A percentile compares a stretch with the other conserved stretches of the same genome.
phyloP scores from a whole-genome alignment of 1,284 basidiomycete genomes.

The Cryptococcus jaspeensis region DNA sequence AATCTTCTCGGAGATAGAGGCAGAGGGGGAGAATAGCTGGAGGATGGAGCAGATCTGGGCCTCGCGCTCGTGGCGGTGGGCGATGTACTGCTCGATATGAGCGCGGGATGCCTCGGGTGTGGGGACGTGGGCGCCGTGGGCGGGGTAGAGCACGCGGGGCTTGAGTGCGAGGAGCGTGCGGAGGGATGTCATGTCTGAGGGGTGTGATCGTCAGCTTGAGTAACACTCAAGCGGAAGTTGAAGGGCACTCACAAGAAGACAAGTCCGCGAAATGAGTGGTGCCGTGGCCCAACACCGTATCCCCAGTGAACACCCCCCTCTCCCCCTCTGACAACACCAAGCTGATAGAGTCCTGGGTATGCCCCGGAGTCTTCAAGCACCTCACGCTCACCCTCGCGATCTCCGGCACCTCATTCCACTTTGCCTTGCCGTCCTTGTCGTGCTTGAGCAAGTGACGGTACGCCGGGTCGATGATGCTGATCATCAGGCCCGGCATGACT shows the following conservation, averaged over 20 bases:
- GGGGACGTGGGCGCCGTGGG: slow-evolving; percentile 71
- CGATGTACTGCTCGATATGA: slow-evolving; percentile 69
- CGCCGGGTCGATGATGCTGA: slow-evolving; percentile 40
- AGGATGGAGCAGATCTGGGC: slow-evolving; percentile 60
- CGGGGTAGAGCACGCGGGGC: slow-evolving; percentile 67
- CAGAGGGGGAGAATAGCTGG: slow-evolving; percentile 1
- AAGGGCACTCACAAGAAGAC: slow-evolving; percentile 64
- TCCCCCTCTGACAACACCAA: slow-evolving; percentile 62
- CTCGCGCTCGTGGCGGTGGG: slow-evolving; percentile 80
- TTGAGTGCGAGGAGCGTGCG: slow-evolving; percentile 42
- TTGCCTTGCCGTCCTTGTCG: slow-evolving; percentile 36
- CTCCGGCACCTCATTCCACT: slow-evolving; percentile 42
- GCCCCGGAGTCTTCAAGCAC: slow-evolving; percentile 84
- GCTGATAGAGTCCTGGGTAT: slow-evolving; percentile 82
- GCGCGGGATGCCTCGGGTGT: slow-evolving; percentile 48
- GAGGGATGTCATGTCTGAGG: slow-evolving; percentile 40
- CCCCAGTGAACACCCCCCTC: slow-evolving; percentile 76
- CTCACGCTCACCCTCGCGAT: slow-evolving; percentile 53
- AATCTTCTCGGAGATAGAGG: not conserved
- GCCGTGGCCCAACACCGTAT: slow-evolving; percentile 87
- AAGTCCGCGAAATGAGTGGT: slow-evolving; percentile 89
- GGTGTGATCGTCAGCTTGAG: not conserved
- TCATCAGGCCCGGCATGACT: slow-evolving; percentile 42
- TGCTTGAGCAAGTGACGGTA: slow-evolving; percentile 36
- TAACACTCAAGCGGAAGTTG: slow-evolving; percentile 21